Percentiles rank a stretch among this genome's conserved stretches.
These are phyloP conservation scores for Eucalyptus polyanthemos DNA, from an alignment of 345 rosid genomes.

Conservation along the genomic window DNA sequence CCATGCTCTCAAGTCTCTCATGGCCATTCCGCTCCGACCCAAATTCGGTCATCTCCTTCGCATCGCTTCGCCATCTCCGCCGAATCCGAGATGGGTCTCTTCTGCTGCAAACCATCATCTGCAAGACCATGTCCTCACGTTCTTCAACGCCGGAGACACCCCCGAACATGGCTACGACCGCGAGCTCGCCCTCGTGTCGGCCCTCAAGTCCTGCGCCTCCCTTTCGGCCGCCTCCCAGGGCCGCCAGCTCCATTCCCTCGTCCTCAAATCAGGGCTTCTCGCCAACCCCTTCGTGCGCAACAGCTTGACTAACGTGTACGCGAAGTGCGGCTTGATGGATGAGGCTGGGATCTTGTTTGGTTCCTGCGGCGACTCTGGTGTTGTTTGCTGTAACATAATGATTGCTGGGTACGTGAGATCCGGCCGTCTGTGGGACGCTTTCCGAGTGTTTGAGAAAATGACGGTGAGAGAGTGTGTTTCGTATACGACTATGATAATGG, in stretches of 20 bases:
- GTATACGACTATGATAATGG: constrained; percentile 56
- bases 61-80: neutral
- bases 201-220: constrained; percentile 42
- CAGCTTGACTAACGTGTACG: constrained; percentile 67
- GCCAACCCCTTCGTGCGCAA: constrained; percentile 53
- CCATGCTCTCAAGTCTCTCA: constrained; percentile 12
- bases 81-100: constrained; percentile 24
- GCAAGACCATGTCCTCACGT: neutral
- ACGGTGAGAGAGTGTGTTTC: constrained; percentile 52
- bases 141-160: neutral
- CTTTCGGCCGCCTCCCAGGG: constrained; percentile 22
- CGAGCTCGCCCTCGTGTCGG: constrained; percentile 40
- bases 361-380: constrained; percentile 12
- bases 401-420: constrained; percentile 34
- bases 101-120: neutral
- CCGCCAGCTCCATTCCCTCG: constrained; percentile 35
- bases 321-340: constrained; percentile 41
- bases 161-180: neutral
- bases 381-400: constrained; percentile 62
- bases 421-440: constrained; percentile 39
- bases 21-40: constrained; percentile 22
- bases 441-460: constrained; percentile 50
- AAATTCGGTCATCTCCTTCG: neutral
- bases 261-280: constrained; percentile 41
- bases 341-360: constrained; percentile 40